Evolutionary conservation across 2,329 filamentous ascomycete genomes (phyloP), one percentile per base, ranked within the genome.

Genomic region (Mycogone perniciosa): DNA sequence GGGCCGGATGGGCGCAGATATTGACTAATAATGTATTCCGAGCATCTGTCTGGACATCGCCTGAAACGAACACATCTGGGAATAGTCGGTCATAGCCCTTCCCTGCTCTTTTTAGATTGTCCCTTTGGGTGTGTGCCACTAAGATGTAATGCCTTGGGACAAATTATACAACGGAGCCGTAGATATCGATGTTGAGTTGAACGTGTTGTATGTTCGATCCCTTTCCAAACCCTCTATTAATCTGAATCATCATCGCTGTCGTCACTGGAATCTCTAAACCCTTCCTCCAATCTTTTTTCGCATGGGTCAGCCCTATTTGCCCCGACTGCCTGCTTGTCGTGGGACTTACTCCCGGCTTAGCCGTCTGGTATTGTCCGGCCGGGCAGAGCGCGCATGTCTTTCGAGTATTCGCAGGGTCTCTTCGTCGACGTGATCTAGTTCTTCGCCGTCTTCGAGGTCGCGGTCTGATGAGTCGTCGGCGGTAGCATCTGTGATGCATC

Each of bases 261-360:
- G 56, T 20, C 20, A 20, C 69, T 73, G 50, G 72, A 69, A 55
- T 73, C 71, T 62, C 70, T 71, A 51, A 73, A 73, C 0, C 71
- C 71, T 55, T 73, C 68, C 57, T 70, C 68, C 11, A 71, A 55
- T 29, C 66, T 20, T 69, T 52, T 52, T 33, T 27, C 31, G 13
- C n/a, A 29, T 20, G n/a, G 20, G 31, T 50, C 11, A 50, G 46
- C 31, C 31, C 20, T 11, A 7, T 29, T 9, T 10, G 20, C 8
- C 8, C 27, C 27, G 9, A 7, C n/a, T 31, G 27, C 20, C 27
- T 37, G 30, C 29, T 31, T n/a, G 51, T 26, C 7, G 7, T 11
- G 8, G 44, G n/a, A 52, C 77, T 65, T 67, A 82, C 72, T 95
- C 89, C 69, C 89, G 76, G 65, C 88, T 92, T 54, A 95, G 62